Base-by-base conservation (phyloP, 2,329 filamentous ascomycete species). In the Fusarium equiseti region DNA sequence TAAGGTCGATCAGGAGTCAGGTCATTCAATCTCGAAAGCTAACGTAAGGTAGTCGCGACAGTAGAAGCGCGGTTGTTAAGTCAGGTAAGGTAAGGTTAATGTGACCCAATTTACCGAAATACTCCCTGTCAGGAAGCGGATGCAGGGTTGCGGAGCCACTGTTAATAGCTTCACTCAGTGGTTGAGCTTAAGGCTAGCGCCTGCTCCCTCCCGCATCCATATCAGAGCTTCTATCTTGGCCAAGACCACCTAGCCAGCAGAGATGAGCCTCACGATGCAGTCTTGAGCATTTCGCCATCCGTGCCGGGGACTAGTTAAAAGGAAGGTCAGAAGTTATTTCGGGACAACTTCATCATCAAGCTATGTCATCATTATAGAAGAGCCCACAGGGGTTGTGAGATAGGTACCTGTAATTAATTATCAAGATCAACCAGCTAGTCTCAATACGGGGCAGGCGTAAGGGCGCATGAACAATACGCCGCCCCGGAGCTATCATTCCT, bases 401-500 rank as follows among this genome's bases (percentile, higher is more conserved):
- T 38, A 29, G 35, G 43, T 38, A 26, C n/a, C 49, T 27, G 15
- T 44, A 44, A 38, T 38, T 38, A 38, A n/a, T 38, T 20, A 49
- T 49, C 31, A 22, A 45, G 8, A 49, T 49, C 20, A 22, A 45
- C 24, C 16, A 45, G 20, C 43, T 66, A 66, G 62, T 45, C 63
- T 61, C 38, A 20, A 50, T 56, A 38, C 38, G 45, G 40, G 51
- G 45, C 26, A 59, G 45, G 60, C 45, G 42, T 66, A 61, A 61
- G 64, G 20, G 62, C 74, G 74, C 74, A 73, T 76, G 67, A 76
- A 76, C 70, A 66, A 70, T 75, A 76, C 70, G 73, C 74, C 74
- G 74, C 52, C 46, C 71, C 67, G 67, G 48, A 60, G 58, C 59
- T 63, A 59, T 57, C 61, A 70, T 67, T 66, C 61, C 60, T 66